Percentiles rank a stretch among this genome's conserved stretches.
Evolutionary conservation across 768 basidiomycete genomes (phyloP).

Genomic region (Lentinula detonsa): DNA sequence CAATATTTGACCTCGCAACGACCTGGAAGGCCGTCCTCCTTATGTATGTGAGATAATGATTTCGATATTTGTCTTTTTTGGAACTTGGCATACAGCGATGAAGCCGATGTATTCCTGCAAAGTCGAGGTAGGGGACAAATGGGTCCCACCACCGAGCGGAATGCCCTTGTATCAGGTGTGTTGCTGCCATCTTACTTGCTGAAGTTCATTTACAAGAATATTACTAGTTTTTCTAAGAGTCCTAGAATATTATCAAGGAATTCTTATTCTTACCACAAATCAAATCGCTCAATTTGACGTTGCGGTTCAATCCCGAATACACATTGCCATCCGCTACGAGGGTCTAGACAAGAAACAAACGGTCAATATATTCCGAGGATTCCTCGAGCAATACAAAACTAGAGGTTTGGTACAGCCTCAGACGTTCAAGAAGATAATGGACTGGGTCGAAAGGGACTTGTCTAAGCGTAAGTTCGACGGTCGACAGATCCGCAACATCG

Average conservation of each 20-base stretch:
- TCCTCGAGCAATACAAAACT: not conserved
- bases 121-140: slow-evolving; percentile 13
- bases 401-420: not conserved
- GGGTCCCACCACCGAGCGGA: slow-evolving; percentile 15
- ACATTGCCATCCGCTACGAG: not conserved
- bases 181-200: not conserved
- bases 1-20: slow-evolving; percentile 21
- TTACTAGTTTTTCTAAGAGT: slow-evolving; percentile 22
- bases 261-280: slow-evolving; percentile 30
- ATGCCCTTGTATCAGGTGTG: slow-evolving; percentile 22
- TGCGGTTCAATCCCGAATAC: not conserved
- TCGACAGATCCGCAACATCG: not conserved
- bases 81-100: slow-evolving; percentile 13
- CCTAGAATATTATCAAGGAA: slow-evolving; percentile 30
- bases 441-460: not conserved
- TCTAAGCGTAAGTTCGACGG: not conserved
- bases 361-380: not conserved
- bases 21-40: slow-evolving; percentile 29
- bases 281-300: slow-evolving; percentile 20
- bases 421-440: not conserved
- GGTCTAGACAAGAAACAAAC: not conserved
- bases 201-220: not conserved
- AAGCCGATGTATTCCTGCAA: slow-evolving; percentile 28
- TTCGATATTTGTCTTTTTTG: not conserved
- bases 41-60: slow-evolving; percentile 5